Conservation (phyloP, 495 filamentous ascomycete genomes). For the Penicillium silybi region DNA sequence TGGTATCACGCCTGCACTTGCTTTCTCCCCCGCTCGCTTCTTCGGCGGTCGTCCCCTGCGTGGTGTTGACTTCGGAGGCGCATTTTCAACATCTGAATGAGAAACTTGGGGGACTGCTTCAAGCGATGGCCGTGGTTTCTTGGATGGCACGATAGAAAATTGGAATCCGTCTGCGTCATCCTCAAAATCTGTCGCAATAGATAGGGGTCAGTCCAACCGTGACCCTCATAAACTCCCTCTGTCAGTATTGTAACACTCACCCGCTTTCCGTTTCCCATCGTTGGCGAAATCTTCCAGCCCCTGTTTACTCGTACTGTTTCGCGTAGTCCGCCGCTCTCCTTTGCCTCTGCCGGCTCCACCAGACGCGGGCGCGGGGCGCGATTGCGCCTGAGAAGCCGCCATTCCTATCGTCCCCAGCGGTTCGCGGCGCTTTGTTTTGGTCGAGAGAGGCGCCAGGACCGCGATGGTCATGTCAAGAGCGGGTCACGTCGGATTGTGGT, state of each 20-base stretch:
- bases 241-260: constrained; percentile 31
- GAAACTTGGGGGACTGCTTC: constrained; percentile 23
- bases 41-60: constrained; percentile 39
- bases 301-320: constrained; percentile 40
- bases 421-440: constrained; percentile 44
- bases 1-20: constrained; percentile 7
- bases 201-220: constrained; percentile 10
- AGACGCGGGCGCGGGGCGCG: constrained; percentile 35
- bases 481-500: constrained; percentile 9
- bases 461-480: constrained; percentile 46
- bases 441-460: constrained; percentile 37
- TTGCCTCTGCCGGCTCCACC: constrained; percentile 22
- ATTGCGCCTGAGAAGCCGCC: constrained; percentile 42
- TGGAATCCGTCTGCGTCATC: constrained; percentile 55
- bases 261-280: constrained; percentile 40
- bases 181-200: constrained; percentile 38
- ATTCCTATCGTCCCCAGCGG: constrained; percentile 42
- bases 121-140: constrained; percentile 35
- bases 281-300: constrained; percentile 27
- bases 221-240: not conserved
- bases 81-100: constrained; percentile 27
- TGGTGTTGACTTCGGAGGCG: constrained; percentile 32
- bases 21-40: constrained; percentile 29
- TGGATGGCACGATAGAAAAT: constrained; percentile 47
- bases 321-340: constrained; percentile 34